Conservation (phyloP, 2,329 filamentous ascomycete genomes). For the Fusarium oxysporum region DNA sequence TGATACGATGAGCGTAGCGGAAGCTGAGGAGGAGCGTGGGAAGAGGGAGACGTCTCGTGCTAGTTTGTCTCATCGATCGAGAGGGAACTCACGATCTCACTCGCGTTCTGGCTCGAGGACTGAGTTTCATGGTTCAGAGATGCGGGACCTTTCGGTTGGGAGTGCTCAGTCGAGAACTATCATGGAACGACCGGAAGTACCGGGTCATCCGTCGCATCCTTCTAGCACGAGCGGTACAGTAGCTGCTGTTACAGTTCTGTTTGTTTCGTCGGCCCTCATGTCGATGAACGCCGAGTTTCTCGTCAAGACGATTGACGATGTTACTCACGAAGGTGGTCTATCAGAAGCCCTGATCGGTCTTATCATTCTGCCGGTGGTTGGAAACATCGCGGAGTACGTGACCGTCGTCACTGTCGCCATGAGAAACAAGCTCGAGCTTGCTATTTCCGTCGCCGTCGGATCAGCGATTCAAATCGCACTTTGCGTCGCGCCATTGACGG, state of each 20-base stretch:
- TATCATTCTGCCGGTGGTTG: conserved; percentile 71
- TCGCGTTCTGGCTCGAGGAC: conserved; percentile 35
- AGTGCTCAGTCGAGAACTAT: conserved; percentile 23
- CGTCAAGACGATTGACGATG: conserved; percentile 67
- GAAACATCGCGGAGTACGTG: conserved; percentile 73
- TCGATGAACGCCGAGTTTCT: conserved; percentile 72
- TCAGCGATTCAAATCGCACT: conserved; percentile 72
- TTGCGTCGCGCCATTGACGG: conserved; percentile 69
- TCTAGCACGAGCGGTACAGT: conserved; percentile 36
- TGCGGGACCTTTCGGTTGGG: conserved; percentile 39
- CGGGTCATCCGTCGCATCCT: not conserved
- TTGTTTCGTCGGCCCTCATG: conserved; percentile 66
- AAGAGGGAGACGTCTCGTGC: conserved; percentile 18
- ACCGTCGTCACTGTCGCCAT: conserved; percentile 69
- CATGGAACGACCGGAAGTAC: not conserved
- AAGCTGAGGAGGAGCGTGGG: conserved; percentile 14
- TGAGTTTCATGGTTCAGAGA: conserved; percentile 36
- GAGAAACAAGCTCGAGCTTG: conserved; percentile 72
- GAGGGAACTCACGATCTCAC: conserved; percentile 43
- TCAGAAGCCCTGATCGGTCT: conserved; percentile 70
- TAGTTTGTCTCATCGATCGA: conserved; percentile 36
- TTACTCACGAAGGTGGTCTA: conserved; percentile 61
- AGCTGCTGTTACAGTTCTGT: conserved; percentile 62
- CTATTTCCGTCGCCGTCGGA: conserved; percentile 70
- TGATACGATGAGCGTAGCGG: conserved; percentile 14